phyloP scores from a whole-genome alignment of 768 basidiomycete genomes.

The Mycena vulgaris region DNA sequence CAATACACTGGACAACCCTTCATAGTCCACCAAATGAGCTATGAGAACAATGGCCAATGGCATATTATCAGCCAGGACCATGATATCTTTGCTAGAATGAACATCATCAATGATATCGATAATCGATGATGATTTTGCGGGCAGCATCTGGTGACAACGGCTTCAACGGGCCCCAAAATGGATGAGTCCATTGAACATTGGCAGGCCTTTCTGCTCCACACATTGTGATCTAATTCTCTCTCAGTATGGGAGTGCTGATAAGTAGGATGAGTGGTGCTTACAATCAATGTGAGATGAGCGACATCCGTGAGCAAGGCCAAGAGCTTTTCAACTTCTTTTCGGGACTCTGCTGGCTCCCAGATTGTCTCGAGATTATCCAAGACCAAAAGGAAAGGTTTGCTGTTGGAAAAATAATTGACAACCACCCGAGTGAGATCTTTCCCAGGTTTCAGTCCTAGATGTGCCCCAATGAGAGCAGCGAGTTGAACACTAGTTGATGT shows the following conservation, averaged over 20 bases:
- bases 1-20: not conserved
- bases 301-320: too few relatives aligned
- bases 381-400: not conserved
- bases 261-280: not conserved
- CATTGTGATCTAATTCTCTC: constrained; percentile 1
- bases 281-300: constrained; percentile 5
- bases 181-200: not conserved
- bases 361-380: constrained; percentile 11
- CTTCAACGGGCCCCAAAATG: not conserved
- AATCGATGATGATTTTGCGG: not conserved
- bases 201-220: constrained; percentile 6
- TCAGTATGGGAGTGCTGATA: not conserved
- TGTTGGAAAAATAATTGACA: not conserved
- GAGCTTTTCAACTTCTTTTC: not conserved
- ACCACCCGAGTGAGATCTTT: too few relatives aligned
- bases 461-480: too few relatives aligned
- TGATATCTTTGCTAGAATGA: not conserved
- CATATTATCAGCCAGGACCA: too few relatives aligned
- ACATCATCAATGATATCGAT: not conserved
- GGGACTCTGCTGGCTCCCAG: not conserved
- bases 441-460: too few relatives aligned
- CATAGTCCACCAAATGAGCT: not conserved
- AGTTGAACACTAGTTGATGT: too few relatives aligned
- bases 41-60: not conserved
- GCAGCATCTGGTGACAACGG: not conserved